phyloP scores from a whole-genome alignment of 352 stramenopile species.

The Blastocystis sp. region DNA sequence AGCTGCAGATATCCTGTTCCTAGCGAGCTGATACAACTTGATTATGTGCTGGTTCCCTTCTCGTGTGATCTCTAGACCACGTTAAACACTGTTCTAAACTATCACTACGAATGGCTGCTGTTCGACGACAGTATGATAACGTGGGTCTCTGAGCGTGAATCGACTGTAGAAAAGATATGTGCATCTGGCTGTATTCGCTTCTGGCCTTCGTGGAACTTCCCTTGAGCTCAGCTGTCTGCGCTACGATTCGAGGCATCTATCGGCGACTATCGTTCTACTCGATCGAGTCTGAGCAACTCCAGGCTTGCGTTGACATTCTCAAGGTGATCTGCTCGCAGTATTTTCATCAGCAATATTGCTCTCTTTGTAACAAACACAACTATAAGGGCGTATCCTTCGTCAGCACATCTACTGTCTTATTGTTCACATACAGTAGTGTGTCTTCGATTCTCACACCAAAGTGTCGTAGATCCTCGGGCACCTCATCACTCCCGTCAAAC shows the following conservation, averaged over 20 bases:
- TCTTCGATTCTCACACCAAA: slow-evolving; percentile 45
- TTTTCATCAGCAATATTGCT: slow-evolving; percentile 9
- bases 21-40: not conserved
- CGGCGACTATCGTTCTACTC: not conserved
- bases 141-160: not conserved
- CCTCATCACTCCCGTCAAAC: slow-evolving; percentile 25
- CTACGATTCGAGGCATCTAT: slow-evolving; percentile 18
- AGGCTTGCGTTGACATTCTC: not conserved
- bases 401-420: slow-evolving; percentile 9
- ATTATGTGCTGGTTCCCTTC: not conserved
- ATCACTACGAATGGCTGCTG: slow-evolving; percentile 50
- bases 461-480: slow-evolving; percentile 31
- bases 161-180: slow-evolving; percentile 15
- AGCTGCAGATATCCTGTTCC: not conserved
- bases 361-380: slow-evolving; percentile 1
- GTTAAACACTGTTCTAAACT: slow-evolving; percentile 26
- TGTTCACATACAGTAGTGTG: slow-evolving; percentile 34
- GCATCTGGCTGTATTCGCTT: slow-evolving; percentile 25
- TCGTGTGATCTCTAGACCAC: not conserved
- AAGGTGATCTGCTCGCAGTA: not conserved
- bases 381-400: not conserved
- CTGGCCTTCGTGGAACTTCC: slow-evolving; percentile 7
- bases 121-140: slow-evolving; percentile 30
- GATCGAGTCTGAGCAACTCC: not conserved
- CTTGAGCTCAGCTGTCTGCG: not conserved